These are phyloP conservation scores for Nemophila menziesii DNA, from an alignment of 257 asterid species.

Conservation along the genomic window DNA sequence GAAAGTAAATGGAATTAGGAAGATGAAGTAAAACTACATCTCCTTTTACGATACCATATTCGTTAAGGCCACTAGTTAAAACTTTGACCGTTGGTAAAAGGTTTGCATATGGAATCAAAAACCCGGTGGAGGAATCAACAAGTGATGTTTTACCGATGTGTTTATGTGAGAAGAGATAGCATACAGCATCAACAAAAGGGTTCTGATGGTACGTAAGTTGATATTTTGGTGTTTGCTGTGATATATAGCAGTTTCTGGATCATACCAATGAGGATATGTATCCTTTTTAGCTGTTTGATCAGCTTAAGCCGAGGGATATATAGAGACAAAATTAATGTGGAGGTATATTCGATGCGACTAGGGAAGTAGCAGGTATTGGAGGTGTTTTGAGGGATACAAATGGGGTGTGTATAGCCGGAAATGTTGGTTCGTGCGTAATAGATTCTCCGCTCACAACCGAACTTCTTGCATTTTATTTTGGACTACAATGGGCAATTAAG, in stretches of 20 bases:
- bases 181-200: constrained; percentile 56
- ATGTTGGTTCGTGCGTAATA: too few species aligned
- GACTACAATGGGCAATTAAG: too few species aligned
- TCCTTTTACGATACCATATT: constrained; percentile 47
- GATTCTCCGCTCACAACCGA: too few species aligned
- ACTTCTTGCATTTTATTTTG: too few species aligned
- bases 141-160: constrained; percentile 46
- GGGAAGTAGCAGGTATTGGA: too few species aligned
- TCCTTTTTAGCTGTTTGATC: constrained; percentile 7
- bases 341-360: too few species aligned
- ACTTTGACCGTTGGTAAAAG: constrained; percentile 44
- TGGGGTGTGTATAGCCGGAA: too few species aligned
- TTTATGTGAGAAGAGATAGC: constrained; percentile 53
- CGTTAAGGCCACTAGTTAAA: constrained; percentile 55
- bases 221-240: constrained; percentile 44
- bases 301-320: not conserved
- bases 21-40: constrained; percentile 52
- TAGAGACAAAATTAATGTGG: too few species aligned
- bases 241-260: constrained; percentile 53
- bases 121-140: constrained; percentile 56
- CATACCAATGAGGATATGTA: constrained; percentile 37
- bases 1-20: constrained; percentile 61
- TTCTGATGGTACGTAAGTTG: constrained; percentile 41
- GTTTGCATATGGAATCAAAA: constrained; percentile 39
- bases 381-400: too few species aligned